A percentile compares a stretch with the other conserved stretches of the same genome.
Conservation (phyloP, 2,329 filamentous ascomycete genomes). For the Mycosphaerella arachidis region DNA sequence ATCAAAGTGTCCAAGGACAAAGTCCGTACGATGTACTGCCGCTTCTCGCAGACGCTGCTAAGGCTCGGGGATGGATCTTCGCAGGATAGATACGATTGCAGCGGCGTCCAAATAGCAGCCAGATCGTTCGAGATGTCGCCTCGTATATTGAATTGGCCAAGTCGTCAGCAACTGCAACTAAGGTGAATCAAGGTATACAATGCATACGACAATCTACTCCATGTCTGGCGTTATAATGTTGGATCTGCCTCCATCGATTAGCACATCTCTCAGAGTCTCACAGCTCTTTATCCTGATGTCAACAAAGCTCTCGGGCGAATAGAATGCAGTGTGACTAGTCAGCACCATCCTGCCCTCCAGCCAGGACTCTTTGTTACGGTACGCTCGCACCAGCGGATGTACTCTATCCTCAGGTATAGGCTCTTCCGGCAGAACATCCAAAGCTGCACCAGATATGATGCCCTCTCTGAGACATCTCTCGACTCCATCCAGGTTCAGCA, state of each 20-base stretch:
- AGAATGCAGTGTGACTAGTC: constrained; percentile 30
- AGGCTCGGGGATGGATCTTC: too few relatives aligned
- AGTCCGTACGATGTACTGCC: constrained; percentile 1
- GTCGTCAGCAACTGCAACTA: too few relatives aligned
- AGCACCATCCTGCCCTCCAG: constrained; percentile 38
- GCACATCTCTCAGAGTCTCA: constrained; percentile 26
- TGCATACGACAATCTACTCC: constrained; percentile 14
- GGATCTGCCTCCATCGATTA: constrained; percentile 23
- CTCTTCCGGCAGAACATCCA: constrained; percentile 34
- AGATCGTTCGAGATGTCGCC: too few relatives aligned
- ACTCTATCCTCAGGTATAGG: constrained; percentile 29
- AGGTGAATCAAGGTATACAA: too few relatives aligned
- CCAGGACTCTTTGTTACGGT: constrained; percentile 38
- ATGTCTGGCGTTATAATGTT: constrained; percentile 28
- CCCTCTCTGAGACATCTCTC: constrained; percentile 26
- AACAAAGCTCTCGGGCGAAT: constrained; percentile 27
- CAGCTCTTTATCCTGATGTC: constrained; percentile 28
- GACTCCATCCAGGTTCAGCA: constrained; percentile 31
- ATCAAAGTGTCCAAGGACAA: constrained; percentile 2
- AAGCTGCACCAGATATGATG: constrained; percentile 29
- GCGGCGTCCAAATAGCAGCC: too few relatives aligned
- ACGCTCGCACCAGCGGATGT: constrained; percentile 29
- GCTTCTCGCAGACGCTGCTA: background rate
- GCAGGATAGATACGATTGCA: too few relatives aligned
- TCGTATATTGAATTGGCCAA: too few relatives aligned